These are phyloP conservation scores for Mycena sanguinolenta DNA, from an alignment of 768 basidiomycete genomes.

Conservation along the genomic window DNA sequence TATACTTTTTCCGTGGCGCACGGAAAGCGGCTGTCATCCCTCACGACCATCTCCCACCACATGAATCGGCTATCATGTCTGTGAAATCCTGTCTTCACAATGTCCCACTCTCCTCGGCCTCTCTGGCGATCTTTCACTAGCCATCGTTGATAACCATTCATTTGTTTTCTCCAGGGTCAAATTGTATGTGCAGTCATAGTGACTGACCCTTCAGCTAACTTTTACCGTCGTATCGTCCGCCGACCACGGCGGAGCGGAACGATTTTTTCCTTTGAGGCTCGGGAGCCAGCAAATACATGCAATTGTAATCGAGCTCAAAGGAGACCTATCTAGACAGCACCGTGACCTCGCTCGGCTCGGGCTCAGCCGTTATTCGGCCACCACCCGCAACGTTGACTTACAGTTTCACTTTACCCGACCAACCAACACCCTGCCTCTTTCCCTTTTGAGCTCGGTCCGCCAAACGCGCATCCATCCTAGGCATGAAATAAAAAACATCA, in stretches of 20 bases:
- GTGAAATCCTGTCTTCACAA: background rate
- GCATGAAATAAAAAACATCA: constrained; percentile 7
- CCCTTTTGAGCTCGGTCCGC: constrained; percentile 14
- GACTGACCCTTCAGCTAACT: constrained; percentile 24
- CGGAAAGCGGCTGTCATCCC: constrained; percentile 26
- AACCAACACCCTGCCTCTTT: constrained; percentile 16
- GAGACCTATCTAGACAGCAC: constrained; percentile 28
- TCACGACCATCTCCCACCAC: constrained; percentile 16
- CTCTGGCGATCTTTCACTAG: background rate
- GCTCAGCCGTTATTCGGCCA: constrained; percentile 12
- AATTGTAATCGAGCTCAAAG: constrained; percentile 33
- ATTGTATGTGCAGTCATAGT: constrained; percentile 23
- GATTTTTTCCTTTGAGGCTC: constrained; percentile 14
- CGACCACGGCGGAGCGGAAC: constrained; percentile 35
- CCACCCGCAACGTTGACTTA: constrained; percentile 31
- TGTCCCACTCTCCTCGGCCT: background rate
- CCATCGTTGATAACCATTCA: constrained; percentile 5
- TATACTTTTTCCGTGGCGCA: constrained; percentile 26
- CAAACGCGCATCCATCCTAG: constrained; percentile 5
- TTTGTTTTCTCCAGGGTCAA: background rate
- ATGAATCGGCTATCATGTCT: constrained; percentile 23
- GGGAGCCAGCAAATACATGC: constrained; percentile 5
- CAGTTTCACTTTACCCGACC: constrained; percentile 33
- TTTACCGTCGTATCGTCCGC: constrained; percentile 21
- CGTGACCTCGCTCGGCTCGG: background rate